These are phyloP conservation scores for Hysterangium stoloniferum DNA, from an alignment of 768 basidiomycete genomes.

Conservation along the genomic window DNA sequence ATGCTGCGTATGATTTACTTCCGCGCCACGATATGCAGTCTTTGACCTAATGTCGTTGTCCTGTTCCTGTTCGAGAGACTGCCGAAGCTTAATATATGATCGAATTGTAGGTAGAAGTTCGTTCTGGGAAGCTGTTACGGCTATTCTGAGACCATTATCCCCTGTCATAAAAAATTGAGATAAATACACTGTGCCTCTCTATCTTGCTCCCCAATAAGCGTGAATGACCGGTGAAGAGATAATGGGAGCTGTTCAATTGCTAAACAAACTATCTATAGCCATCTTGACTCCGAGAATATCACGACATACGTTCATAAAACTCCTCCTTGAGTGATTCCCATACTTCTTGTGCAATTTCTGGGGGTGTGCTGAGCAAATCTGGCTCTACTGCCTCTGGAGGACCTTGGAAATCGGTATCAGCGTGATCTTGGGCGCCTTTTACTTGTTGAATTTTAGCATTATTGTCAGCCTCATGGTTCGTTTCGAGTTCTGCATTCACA, in stretches of 20 bases:
- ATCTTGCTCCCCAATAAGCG: conserved; percentile 67
- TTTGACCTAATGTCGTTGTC: no score
- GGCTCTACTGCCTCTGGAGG: no score
- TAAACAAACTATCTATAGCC: conserved; percentile 22
- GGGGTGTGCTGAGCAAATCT: no score
- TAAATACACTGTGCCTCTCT: conserved; percentile 49
- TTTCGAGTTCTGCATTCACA: neutral
- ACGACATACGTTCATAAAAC: conserved; percentile 61
- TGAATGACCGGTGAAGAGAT: conserved; percentile 62
- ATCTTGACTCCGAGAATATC: neutral
- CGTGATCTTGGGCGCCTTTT: conserved; percentile 11
- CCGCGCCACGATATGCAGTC: neutral
- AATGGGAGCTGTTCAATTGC: conserved; percentile 75
- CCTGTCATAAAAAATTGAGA: neutral
- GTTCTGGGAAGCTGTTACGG: conserved; percentile 29
- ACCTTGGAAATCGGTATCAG: no score
- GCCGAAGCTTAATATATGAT: conserved; percentile 37
- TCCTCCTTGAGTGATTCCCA: conserved; percentile 77
- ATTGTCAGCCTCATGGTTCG: conserved; percentile 9
- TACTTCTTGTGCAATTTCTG: conserved; percentile 48
- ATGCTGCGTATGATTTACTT: no score
- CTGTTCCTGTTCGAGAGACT: conserved; percentile 11
- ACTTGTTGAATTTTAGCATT: conserved; percentile 10
- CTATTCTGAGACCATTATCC: neutral
- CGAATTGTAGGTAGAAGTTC: conserved; percentile 38